These are phyloP conservation scores for Phaseolus coccineus DNA, from an alignment of 331 rosid species.

Conservation along the genomic window DNA sequence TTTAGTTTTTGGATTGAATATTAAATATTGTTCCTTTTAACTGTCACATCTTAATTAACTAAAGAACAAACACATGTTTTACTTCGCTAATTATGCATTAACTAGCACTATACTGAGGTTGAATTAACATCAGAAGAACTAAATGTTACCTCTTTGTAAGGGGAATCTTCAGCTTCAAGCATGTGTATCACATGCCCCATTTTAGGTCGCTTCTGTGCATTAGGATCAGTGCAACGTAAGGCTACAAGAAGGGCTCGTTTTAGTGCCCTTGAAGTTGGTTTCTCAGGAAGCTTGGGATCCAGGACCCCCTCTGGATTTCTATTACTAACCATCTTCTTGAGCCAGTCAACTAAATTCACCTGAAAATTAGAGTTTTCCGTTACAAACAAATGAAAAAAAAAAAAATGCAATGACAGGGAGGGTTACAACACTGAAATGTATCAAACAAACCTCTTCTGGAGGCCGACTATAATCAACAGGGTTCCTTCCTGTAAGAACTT, in stretches of 20 bases:
- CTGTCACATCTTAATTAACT: constrained; percentile 9
- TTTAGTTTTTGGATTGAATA: constrained; percentile 18
- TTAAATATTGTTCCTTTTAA: constrained; percentile 3
- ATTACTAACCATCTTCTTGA: constrained; percentile 78
- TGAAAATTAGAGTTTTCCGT: constrained; percentile 47
- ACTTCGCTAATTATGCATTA: neutral
- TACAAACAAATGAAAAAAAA: constrained; percentile 24
- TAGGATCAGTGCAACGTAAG: constrained; percentile 81
- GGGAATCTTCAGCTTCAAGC: constrained; percentile 88
- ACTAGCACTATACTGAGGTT: neutral
- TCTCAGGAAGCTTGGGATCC: constrained; percentile 81
- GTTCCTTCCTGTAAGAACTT: constrained; percentile 79
- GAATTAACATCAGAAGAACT: constrained; percentile 38
- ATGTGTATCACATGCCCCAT: constrained; percentile 89
- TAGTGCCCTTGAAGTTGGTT: constrained; percentile 75
- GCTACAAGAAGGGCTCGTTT: constrained; percentile 86
- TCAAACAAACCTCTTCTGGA: constrained; percentile 72
- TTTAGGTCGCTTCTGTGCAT: constrained; percentile 79
- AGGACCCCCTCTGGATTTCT: constrained; percentile 77
- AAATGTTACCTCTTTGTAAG: constrained; percentile 66
- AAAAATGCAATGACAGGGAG: constrained; percentile 23
- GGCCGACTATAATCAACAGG: constrained; percentile 86
- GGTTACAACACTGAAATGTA: constrained; percentile 7
- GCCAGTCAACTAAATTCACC: constrained; percentile 91
- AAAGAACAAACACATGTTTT: constrained; percentile 7